Conservation (phyloP, 169 alveolate species). For the Toxoplasma gondii region DNA sequence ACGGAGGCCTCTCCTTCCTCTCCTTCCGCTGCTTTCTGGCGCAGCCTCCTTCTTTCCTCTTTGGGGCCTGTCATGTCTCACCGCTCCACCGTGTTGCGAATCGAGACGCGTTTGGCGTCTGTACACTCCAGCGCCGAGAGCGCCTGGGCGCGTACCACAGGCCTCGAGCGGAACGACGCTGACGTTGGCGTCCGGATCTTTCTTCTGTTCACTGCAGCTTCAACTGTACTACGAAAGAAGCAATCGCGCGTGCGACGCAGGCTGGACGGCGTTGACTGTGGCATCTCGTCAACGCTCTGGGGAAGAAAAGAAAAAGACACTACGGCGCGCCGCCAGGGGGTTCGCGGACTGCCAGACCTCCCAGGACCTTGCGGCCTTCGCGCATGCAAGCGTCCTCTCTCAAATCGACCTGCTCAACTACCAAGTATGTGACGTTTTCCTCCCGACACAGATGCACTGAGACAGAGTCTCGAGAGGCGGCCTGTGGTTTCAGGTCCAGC, state of each 20-base stretch:
- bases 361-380: slow-evolving; percentile 30
- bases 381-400: not conserved
- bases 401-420: slow-evolving; percentile 19
- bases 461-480: not conserved
- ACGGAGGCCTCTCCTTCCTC: no score
- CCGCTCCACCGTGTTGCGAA: no score
- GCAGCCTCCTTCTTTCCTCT: no score
- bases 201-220: not conserved
- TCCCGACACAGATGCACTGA: not conserved
- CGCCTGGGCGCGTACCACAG: no score
- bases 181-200: not conserved
- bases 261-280: not conserved
- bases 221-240: slow-evolving; percentile 27
- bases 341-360: not conserved
- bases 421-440: not conserved
- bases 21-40: no score
- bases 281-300: not conserved
- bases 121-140: no score
- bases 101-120: no score
- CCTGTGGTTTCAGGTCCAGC: no score
- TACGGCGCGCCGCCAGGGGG: not conserved
- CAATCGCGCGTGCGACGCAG: slow-evolving; percentile 1
- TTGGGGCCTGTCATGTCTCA: no score
- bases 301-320: not conserved
- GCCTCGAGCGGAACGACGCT: no score